Evolutionary conservation across 2,329 filamentous ascomycete species (phyloP).

Genomic region (Talaromyces sp.): DNA sequence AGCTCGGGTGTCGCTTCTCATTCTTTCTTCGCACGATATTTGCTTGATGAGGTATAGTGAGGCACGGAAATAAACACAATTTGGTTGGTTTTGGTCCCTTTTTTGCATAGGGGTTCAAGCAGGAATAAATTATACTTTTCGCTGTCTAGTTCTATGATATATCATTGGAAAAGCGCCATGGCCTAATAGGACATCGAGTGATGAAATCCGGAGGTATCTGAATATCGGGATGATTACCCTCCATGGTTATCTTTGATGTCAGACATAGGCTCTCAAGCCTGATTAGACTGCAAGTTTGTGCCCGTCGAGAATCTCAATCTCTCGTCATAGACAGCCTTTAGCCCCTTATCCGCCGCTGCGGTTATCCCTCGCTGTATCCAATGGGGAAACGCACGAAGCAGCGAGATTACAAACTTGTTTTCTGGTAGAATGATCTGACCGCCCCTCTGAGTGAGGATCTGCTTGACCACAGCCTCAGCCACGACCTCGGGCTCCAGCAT

Average conservation of each 20-base stretch:
- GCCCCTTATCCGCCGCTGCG: neutral
- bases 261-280: too few species aligned
- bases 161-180: too few species aligned
- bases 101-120: too few species aligned
- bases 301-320: neutral
- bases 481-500: neutral
- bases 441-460: neutral
- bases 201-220: too few species aligned
- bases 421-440: neutral
- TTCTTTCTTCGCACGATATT: neutral
- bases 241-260: too few species aligned
- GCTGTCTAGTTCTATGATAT: too few species aligned
- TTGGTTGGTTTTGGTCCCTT: too few species aligned
- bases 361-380: neutral
- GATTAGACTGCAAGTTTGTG: too few species aligned
- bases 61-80: too few species aligned
- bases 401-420: neutral
- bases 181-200: too few species aligned
- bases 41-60: neutral
- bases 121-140: neutral
- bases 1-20: neutral
- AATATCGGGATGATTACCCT: too few species aligned
- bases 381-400: neutral
- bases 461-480: neutral
- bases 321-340: neutral